phyloP scores from a whole-genome alignment of 805 yeast genomes.

The Ogataea trehaloabstinens region DNA sequence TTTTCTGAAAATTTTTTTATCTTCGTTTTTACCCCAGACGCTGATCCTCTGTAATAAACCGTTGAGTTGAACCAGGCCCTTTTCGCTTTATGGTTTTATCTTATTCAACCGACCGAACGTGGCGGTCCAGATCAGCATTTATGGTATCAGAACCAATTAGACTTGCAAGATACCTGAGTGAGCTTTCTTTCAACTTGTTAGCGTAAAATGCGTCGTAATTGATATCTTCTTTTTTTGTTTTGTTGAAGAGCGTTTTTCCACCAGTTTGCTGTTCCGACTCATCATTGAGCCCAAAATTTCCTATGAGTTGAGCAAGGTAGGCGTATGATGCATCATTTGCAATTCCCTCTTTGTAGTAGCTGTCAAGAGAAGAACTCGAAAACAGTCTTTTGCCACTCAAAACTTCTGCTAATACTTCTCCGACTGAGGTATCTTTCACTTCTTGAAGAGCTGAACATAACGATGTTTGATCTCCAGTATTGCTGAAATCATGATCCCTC shows the following conservation, averaged over 20 bases:
- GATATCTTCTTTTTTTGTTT: conserved; percentile 11
- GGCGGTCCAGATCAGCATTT: too few relatives aligned
- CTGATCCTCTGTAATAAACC: too few relatives aligned
- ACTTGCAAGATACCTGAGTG: conserved; percentile 35
- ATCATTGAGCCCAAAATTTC: conserved; percentile 3
- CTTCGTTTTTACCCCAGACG: too few relatives aligned
- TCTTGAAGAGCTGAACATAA: conserved; percentile 28
- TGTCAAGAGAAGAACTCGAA: conserved; percentile 16
- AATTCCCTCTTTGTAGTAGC: conserved; percentile 14
- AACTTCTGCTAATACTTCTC: conserved; percentile 17
- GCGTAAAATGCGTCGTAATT: conserved; percentile 26
- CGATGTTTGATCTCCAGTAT: conserved; percentile 18
- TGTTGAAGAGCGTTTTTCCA: neutral
- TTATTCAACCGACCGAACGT: too few relatives aligned
- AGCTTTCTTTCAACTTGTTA: conserved; percentile 29
- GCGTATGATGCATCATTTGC: conserved; percentile 40
- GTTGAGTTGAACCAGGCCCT: too few relatives aligned
- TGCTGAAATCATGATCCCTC: neutral
- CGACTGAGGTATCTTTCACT: conserved; percentile 18
- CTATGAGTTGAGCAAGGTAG: conserved; percentile 39
- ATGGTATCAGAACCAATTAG: conserved; percentile 25
- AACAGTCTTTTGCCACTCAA: conserved; percentile 11
- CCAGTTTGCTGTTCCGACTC: neutral
- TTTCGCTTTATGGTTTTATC: too few relatives aligned
- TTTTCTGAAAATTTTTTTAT: too few relatives aligned